Evolutionary conservation across 495 filamentous ascomycete genomes (phyloP).

Genomic region (Penicillium maclennaniae): DNA sequence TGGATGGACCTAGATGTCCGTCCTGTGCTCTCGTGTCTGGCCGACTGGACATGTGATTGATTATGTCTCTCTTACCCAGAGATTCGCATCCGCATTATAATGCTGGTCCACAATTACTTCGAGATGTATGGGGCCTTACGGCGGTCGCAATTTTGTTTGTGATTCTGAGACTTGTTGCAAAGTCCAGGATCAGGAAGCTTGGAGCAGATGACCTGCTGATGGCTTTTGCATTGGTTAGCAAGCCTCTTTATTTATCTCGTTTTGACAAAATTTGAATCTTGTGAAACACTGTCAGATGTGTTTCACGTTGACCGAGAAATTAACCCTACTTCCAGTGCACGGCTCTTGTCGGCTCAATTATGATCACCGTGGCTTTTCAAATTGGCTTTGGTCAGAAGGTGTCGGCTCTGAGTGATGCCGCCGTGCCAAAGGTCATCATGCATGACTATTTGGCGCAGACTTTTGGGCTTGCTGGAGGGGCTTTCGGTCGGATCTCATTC

Average conservation of each 20-base stretch:
- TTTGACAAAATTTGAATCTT: neutral
- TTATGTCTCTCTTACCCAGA: constrained; percentile 12
- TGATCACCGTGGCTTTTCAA: constrained; percentile 22
- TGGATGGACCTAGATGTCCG: neutral
- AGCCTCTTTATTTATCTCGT: neutral
- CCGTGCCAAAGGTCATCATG: constrained; percentile 21
- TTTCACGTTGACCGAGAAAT: neutral
- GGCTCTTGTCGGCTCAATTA: constrained; percentile 21
- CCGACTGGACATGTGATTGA: neutral
- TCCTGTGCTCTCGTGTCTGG: neutral
- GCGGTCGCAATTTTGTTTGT: constrained; percentile 18
- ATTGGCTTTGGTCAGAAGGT: constrained; percentile 23
- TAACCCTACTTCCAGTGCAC: constrained; percentile 12
- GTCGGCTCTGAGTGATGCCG: neutral
- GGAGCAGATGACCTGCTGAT: constrained; percentile 27
- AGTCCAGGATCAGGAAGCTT: constrained; percentile 23
- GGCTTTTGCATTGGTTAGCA: constrained; percentile 27
- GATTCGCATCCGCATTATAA: constrained; percentile 2
- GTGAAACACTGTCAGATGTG: neutral
- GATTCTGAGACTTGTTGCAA: constrained; percentile 21
- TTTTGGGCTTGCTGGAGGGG: constrained; percentile 21
- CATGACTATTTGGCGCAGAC: constrained; percentile 27
- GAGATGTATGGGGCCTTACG: constrained; percentile 26
- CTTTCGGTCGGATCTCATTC: constrained; percentile 34
- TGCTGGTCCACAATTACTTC: constrained; percentile 17